Evolutionary conservation across 257 asterid species (phyloP).

Genomic region (Solanum arcanum): DNA sequence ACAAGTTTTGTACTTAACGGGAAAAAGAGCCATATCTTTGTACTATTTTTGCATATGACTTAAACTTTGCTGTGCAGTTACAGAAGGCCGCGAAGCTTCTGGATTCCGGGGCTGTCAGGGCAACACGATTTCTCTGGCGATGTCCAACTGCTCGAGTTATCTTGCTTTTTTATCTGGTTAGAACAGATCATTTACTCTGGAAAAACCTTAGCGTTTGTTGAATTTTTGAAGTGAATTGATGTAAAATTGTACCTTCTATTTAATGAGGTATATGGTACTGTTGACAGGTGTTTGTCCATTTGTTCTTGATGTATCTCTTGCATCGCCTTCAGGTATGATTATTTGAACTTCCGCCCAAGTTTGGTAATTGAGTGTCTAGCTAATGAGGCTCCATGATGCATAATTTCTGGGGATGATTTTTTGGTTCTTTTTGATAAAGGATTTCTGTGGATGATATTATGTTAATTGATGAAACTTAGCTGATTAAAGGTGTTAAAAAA

Average conservation of each 20-base stretch:
- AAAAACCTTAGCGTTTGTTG: background rate
- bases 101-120: conserved; percentile 96
- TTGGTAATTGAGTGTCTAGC: background rate
- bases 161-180: conserved; percentile 90
- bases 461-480: background rate
- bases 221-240: background rate
- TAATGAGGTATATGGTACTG: background rate
- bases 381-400: background rate
- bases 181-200: conserved; percentile 9
- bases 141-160: conserved; percentile 89
- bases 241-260: background rate
- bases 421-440: background rate
- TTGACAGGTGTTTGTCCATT: conserved; percentile 95
- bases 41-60: background rate
- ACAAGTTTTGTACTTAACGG: background rate
- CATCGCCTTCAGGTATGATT: conserved; percentile 92
- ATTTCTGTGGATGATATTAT: background rate
- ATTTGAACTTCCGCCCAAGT: conserved; percentile 4
- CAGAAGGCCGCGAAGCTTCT: conserved; percentile 90
- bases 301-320: conserved; percentile 96
- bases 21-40: background rate
- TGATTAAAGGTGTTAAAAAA: background rate
- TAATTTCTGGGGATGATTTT: background rate
- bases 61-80: conserved; percentile 43
- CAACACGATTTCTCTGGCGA: conserved; percentile 94